Evolutionary conservation across 805 yeast genomes (phyloP), one percentile per base, ranked within the genome.

Genomic region (Blastobotrys terrestris): DNA sequence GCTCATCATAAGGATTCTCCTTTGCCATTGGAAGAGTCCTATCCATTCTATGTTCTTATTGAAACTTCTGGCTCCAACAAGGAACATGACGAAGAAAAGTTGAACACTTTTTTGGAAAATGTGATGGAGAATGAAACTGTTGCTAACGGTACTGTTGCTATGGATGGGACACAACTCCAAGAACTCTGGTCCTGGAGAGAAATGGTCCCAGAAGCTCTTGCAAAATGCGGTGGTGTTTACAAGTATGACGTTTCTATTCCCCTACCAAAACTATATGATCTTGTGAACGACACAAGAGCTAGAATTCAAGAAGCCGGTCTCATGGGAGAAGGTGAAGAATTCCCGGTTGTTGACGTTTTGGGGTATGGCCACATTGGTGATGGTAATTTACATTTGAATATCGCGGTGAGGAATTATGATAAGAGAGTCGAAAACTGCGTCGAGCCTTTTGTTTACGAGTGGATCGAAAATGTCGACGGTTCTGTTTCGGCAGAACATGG

Each of bases 321-420:
- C 51, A 71, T 83, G 19, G 87, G 85, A 51, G 80, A 77, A 46
- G 80, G 82, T 35, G 85, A 79, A 43, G 64, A 57, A 6, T 78
- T 77, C 67, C 96, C 97, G 1, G 97, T 87, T 1, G 84, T 88
- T 51, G 85, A 81, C 55, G 95, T 95, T 8, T 83, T 92, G 59
- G 99, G 99, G 0, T 94, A 92, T 64, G 99, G 99, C n/a, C 99
- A 94, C 65, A 79, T 94, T 63, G 99, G 99, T 53, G 99, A 94
- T 67, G 98, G 99, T 50, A 94, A 94, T 71, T 74, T 94, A 63
- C 99, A 94, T 69, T 79, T 94, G 65, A 94, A 94, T 66, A 95
- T 94, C 49, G 85, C 95, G 44, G 96, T 90, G 15, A 80, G 97
- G 68, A 78, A 81, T 63, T 94, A 94, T 71, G 77, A 77, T 57